phyloP scores from a whole-genome alignment of 2,329 filamentous ascomycete genomes.

The Colletotrichum sublineola region DNA sequence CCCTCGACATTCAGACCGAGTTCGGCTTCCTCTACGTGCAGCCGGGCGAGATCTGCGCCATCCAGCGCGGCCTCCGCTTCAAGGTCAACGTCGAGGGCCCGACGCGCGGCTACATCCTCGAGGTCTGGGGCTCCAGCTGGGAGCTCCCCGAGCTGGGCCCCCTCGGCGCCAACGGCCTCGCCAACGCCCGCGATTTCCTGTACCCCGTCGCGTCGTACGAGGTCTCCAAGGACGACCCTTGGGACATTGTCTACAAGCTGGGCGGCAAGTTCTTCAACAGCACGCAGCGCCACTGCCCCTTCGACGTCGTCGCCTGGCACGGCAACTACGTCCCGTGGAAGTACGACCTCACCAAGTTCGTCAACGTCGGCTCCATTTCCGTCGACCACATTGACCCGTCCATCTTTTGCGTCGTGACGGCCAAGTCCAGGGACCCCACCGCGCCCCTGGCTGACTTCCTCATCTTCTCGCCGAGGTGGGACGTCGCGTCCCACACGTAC shows the following conservation, averaged over 20 bases:
- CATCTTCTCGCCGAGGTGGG: conserved; percentile 76
- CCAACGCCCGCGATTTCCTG: conserved; percentile 75
- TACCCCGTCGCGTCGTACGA: conserved; percentile 71
- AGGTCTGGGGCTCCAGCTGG: conserved; percentile 75
- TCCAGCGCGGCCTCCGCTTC: conserved; percentile 70
- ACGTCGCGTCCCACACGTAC: conserved; percentile 72
- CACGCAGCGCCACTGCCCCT: conserved; percentile 74
- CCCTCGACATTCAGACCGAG: conserved; percentile 77
- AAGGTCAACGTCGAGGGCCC: conserved; percentile 71
- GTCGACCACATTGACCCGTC: conserved; percentile 77
- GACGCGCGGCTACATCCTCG: conserved; percentile 75
- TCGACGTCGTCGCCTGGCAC: conserved; percentile 80
- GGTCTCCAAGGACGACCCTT: conserved; percentile 62
- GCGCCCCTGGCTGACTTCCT: conserved; percentile 74
- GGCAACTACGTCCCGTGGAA: conserved; percentile 75
- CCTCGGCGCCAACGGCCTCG: conserved; percentile 75
- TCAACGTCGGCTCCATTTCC: conserved; percentile 70
- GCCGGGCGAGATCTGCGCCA: conserved; percentile 76
- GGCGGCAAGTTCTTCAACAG: conserved; percentile 71
- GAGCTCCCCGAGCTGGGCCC: conserved; percentile 76
- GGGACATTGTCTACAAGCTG: conserved; percentile 73
- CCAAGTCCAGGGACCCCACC: conserved; percentile 65
- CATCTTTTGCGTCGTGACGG: conserved; percentile 75
- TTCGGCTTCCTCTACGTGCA: conserved; percentile 74
- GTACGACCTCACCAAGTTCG: conserved; percentile 68